Evolutionary conservation across 108 stramenopile genomes (phyloP), one percentile per base, ranked within the genome.

Genomic region (Cyclotella choctawhatcheeana): DNA sequence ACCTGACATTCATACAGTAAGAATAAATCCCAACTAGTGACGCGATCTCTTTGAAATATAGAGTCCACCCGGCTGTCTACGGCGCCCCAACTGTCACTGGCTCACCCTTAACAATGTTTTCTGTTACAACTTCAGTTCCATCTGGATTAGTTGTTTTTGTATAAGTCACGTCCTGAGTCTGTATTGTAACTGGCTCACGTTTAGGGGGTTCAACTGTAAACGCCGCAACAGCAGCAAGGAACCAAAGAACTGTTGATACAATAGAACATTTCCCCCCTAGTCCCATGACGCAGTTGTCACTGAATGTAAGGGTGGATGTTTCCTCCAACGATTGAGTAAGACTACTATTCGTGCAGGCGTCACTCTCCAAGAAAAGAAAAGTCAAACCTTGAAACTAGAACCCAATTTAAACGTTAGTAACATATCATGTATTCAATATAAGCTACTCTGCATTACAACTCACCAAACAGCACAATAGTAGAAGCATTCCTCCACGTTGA

Each of bases 121-220:
- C 80, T 26, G 63, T 47, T 6, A 81, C 52, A 21, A 81, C 63
- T 32, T 51, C 30, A 5, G 80, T 64, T 14, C 80, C 80, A 73
- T 81, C 80, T n/a, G 58, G 51, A 30, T 64, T 54, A 2, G 68
- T 53, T 17, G 75, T 81, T 45, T 67, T 77, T 2, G 80, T 81
- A 60, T 81, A 81, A 16, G 80, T 81, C 22, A 81, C 74, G 67
- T 79, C 71, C 17, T 79, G 78, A 3, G 71, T 67, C 37, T 79
- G 62, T 12, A 44, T 54, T 22, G 67, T 79, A 34, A 79, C 64
- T 25, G 78, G 71, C 26, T 26, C 31, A 26, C 60, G 58, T 32
- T 68, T 31, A 3, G 66, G 78, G 18, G 78, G 78, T 40, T 72
- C 71, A 29, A 72, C 66, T 44, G 35, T 67, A 34, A 73, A 32